Evolutionary conservation across 2,329 filamentous ascomycete genomes (phyloP).

Genomic region (Penicillium sp.): DNA sequence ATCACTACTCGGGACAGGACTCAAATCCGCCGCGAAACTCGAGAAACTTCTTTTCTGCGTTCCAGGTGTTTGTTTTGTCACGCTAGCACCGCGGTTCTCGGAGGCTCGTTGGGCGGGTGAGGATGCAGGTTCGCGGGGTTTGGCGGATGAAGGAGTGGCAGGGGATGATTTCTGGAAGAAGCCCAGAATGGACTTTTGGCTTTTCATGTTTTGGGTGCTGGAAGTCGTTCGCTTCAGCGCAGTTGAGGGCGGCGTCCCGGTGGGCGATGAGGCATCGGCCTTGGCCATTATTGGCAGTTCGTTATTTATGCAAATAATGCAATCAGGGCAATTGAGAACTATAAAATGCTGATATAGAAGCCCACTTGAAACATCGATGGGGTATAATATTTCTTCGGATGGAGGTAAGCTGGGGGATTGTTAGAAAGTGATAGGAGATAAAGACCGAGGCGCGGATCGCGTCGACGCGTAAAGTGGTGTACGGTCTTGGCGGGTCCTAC

Average conservation of each 20-base stretch:
- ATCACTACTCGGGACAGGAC: slow-evolving; percentile 81
- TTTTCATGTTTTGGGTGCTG: slow-evolving; percentile 53
- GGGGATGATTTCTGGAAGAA: slow-evolving; percentile 70
- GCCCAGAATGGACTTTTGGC: slow-evolving; percentile 72
- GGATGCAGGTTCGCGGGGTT: slow-evolving; percentile 35
- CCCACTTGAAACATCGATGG: background rate
- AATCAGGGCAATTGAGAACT: background rate
- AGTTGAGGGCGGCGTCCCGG: slow-evolving; percentile 38
- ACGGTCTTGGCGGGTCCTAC: slow-evolving; percentile 4
- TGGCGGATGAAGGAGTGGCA: slow-evolving; percentile 40
- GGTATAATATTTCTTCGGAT: background rate
- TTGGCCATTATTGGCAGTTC: slow-evolving; percentile 36
- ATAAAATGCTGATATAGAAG: background rate
- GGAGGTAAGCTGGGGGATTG: slow-evolving; percentile 4
- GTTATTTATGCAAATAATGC: background rate
- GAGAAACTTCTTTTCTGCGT: slow-evolving; percentile 46
- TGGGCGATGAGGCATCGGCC: slow-evolving; percentile 37
- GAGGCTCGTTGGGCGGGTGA: slow-evolving; percentile 38
- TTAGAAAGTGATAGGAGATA: slow-evolving; percentile 19
- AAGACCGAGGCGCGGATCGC: slow-evolving; percentile 25
- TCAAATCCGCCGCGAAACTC: slow-evolving; percentile 55
- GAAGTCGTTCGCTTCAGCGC: slow-evolving; percentile 43
- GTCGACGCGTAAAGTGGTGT: slow-evolving; percentile 42
- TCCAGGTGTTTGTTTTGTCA: slow-evolving; percentile 41
- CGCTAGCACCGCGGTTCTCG: slow-evolving; percentile 28